Evolutionary conservation across 1,284 basidiomycete genomes (phyloP).

Genomic region (Butyriboletus appendiculatus): DNA sequence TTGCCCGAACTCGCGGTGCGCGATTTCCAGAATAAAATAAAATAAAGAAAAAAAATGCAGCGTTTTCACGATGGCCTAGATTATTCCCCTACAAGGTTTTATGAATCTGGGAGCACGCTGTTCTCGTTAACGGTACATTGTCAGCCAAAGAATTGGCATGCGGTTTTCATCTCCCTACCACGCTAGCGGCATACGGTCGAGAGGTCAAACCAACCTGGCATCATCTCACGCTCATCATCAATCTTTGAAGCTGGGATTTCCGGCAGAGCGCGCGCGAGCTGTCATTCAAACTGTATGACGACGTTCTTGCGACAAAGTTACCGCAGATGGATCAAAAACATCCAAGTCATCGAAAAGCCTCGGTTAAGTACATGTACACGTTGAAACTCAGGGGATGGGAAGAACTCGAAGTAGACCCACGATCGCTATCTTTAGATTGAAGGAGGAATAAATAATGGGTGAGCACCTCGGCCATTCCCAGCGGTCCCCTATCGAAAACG

Average conservation of each 20-base stretch:
- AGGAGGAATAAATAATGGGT: background rate
- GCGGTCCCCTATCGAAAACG: constrained; percentile 6
- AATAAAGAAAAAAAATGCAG: background rate
- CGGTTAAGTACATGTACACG: background rate
- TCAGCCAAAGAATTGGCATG: background rate
- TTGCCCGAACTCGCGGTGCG: background rate
- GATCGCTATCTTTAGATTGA: constrained; percentile 18
- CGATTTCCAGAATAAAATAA: background rate
- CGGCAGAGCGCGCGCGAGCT: background rate
- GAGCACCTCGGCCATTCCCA: constrained; percentile 12
- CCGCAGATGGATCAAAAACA: background rate
- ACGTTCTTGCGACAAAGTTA: background rate
- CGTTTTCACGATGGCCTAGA: background rate
- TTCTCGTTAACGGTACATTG: constrained; percentile 4
- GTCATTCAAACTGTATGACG: background rate
- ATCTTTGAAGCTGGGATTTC: background rate
- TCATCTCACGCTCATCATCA: constrained; percentile 8
- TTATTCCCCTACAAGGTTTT: background rate
- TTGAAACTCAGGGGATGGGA: constrained; percentile 10
- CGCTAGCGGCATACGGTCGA: background rate
- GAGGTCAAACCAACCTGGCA: background rate
- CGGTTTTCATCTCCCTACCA: constrained; percentile 6
- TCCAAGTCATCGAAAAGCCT: background rate
- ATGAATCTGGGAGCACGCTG: constrained; percentile 16
- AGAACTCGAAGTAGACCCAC: background rate